A percentile compares a stretch with the other conserved stretches of the same genome.
Evolutionary conservation across 192 early-diverging fungal species (phyloP).

Genomic region (Lobulomyces angularis): DNA sequence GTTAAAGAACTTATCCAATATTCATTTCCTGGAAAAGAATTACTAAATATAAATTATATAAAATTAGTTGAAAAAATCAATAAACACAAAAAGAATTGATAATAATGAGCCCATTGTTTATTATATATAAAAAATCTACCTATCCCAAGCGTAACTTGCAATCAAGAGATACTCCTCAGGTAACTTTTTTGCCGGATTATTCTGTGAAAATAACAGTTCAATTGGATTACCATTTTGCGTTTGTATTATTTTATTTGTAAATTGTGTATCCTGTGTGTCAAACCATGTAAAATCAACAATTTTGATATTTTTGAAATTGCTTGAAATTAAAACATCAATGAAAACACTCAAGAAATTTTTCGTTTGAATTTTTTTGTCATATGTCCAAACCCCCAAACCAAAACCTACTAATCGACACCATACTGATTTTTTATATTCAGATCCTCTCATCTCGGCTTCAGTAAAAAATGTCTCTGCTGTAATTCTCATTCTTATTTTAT

Average conservation of each 20-base stretch:
- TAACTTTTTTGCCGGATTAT: conserved; percentile 14
- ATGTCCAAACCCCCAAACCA: conserved; percentile 30
- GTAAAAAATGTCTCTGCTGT: conserved; percentile 12
- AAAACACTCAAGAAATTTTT: conserved; percentile 17
- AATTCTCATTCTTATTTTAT: conserved; percentile 12
- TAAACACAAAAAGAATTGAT: no score
- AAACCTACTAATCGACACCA: conserved; percentile 20
- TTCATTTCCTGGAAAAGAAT: conserved; percentile 25
- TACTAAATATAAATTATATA: no score
- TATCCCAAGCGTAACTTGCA: conserved; percentile 25
- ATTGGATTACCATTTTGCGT: conserved; percentile 16
- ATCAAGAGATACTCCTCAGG: conserved; percentile 13
- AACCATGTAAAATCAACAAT: conserved; percentile 20
- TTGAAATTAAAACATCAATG: conserved; percentile 6
- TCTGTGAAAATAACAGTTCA: conserved; percentile 17
- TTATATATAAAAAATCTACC: no score
- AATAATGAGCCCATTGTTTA: no score
- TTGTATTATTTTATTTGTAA: neutral
- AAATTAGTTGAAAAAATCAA: no score
- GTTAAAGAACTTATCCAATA: conserved; percentile 15
- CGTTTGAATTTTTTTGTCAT: conserved; percentile 8
- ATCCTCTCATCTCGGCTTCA: conserved; percentile 19
- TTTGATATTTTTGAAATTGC: conserved; percentile 6
- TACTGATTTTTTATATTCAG: conserved; percentile 1
- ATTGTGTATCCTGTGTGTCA: neutral